These are phyloP conservation scores for Geotrichum reessii DNA, from an alignment of 1,139 yeast species.

Conservation along the genomic window DNA sequence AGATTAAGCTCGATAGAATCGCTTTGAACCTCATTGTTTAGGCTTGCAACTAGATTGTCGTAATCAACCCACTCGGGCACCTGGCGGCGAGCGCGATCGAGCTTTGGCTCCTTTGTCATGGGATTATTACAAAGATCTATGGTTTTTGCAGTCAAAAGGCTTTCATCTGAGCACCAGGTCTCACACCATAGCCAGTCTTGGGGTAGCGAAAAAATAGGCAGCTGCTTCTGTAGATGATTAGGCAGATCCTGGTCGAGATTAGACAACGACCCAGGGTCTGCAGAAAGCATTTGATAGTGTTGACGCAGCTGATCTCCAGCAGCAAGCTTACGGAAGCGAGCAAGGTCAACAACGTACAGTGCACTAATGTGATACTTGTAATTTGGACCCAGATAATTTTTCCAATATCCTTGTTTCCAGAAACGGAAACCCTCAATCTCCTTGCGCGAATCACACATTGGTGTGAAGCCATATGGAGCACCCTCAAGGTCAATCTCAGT, in stretches of 20 bases:
- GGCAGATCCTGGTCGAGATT: constrained; percentile 91
- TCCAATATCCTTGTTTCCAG: constrained; percentile 95
- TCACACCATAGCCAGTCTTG: constrained; percentile 93
- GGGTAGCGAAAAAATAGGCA: constrained; percentile 68
- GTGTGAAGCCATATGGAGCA: constrained; percentile 78
- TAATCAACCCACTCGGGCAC: constrained; percentile 72
- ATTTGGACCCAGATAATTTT: constrained; percentile 51
- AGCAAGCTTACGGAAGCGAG: constrained; percentile 52
- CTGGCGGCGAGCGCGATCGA: constrained; percentile 67
- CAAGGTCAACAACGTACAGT: constrained; percentile 71
- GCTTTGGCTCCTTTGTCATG: constrained; percentile 66
- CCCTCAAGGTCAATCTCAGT: constrained; percentile 63
- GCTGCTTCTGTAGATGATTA: constrained; percentile 64
- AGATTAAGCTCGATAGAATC: constrained; percentile 17
- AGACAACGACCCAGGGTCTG: constrained; percentile 71
- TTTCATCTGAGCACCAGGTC: constrained; percentile 79
- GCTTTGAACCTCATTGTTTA: constrained; percentile 22
- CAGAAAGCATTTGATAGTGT: constrained; percentile 80
- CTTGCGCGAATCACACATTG: constrained; percentile 76
- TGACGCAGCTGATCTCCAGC: constrained; percentile 78
- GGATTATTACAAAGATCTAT: constrained; percentile 84
- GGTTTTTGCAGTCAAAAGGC: constrained; percentile 58
- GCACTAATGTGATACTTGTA: constrained; percentile 79
- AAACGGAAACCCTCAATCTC: constrained; percentile 85
- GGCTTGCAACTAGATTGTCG: constrained; percentile 47